These are phyloP conservation scores for Capronia coronata DNA, from an alignment of 2,329 filamentous ascomycete genomes.

Conservation along the genomic window DNA sequence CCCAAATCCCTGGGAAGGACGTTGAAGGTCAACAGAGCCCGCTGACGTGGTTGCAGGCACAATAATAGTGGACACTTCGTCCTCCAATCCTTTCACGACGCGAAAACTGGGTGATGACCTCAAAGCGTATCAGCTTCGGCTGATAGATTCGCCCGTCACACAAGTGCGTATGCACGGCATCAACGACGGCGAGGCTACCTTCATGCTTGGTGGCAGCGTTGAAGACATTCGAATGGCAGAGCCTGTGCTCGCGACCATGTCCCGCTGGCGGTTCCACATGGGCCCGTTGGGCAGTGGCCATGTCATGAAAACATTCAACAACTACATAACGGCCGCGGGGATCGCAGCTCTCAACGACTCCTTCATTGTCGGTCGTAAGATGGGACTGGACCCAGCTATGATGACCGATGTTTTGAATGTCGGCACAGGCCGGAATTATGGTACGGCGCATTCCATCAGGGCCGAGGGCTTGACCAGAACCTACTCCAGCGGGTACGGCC, in stretches of 20 bases:
- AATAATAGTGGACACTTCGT: conserved; percentile 14
- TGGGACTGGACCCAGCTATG: conserved; percentile 13
- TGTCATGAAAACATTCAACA: conserved; percentile 21
- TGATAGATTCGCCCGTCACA: conserved; percentile 17
- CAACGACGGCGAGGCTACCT: conserved; percentile 10
- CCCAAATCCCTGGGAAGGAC: no score
- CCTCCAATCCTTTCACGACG: conserved; percentile 14
- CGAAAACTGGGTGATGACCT: conserved; percentile 8
- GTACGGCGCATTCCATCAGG: conserved; percentile 30
- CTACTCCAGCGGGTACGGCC: conserved; percentile 10
- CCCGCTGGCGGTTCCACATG: conserved; percentile 17
- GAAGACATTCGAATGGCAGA: conserved; percentile 2
- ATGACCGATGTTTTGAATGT: conserved; percentile 40
- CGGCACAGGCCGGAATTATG: conserved; percentile 34
- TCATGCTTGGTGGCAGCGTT: conserved; percentile 13
- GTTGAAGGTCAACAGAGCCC: no score
- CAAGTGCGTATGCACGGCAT: conserved; percentile 15
- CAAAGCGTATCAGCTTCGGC: not conserved
- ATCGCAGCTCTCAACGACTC: conserved; percentile 10
- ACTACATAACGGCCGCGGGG: conserved; percentile 17
- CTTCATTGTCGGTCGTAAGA: conserved; percentile 11
- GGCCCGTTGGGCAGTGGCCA: conserved; percentile 11
- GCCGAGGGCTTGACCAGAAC: conserved; percentile 17
- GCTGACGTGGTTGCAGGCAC: conserved; percentile 20
- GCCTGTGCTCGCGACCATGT: conserved; percentile 9